These are phyloP conservation scores for Penicillium sp. DNA, from an alignment of 2,329 filamentous ascomycete species.

Conservation along the genomic window DNA sequence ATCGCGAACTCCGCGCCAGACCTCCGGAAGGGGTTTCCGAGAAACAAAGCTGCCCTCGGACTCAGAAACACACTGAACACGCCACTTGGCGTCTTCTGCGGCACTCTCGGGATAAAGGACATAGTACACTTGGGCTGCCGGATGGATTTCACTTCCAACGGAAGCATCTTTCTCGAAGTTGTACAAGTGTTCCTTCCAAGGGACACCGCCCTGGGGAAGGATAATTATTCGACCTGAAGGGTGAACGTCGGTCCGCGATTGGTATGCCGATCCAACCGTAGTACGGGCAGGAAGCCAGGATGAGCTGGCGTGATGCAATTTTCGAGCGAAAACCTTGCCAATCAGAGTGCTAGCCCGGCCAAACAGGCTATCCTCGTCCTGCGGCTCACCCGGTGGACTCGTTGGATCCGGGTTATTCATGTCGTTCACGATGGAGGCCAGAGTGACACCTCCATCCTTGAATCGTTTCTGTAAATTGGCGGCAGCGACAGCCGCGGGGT, in stretches of 20 bases:
- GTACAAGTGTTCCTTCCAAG: conserved; percentile 97
- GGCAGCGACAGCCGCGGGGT: conserved; percentile 60
- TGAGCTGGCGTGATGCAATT: conserved; percentile 66
- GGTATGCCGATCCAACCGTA: conserved; percentile 70
- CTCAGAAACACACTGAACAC: conserved; percentile 85
- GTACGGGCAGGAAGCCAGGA: conserved; percentile 85
- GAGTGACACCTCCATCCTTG: conserved; percentile 71
- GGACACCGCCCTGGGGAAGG: conserved; percentile 67
- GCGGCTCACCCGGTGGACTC: conserved; percentile 50
- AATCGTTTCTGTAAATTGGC: conserved; percentile 77
- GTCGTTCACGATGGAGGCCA: conserved; percentile 75
- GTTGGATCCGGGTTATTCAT: conserved; percentile 61
- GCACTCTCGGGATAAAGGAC: conserved; percentile 86
- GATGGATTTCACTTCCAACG: conserved; percentile 31
- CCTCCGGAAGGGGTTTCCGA: conserved; percentile 81
- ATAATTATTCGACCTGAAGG: conserved; percentile 73
- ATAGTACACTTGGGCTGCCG: conserved; percentile 63
- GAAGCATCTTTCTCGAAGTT: conserved; percentile 62
- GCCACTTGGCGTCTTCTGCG: conserved; percentile 73
- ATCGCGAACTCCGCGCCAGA: conserved; percentile 87
- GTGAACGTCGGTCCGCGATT: conserved; percentile 61
- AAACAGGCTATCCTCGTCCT: conserved; percentile 81
- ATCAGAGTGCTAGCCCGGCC: conserved; percentile 70
- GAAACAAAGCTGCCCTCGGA: conserved; percentile 83
- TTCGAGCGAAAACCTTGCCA: conserved; percentile 78